These are phyloP conservation scores for Yarrowia alimentaria DNA, from an alignment of 805 yeast genomes.

Conservation along the genomic window DNA sequence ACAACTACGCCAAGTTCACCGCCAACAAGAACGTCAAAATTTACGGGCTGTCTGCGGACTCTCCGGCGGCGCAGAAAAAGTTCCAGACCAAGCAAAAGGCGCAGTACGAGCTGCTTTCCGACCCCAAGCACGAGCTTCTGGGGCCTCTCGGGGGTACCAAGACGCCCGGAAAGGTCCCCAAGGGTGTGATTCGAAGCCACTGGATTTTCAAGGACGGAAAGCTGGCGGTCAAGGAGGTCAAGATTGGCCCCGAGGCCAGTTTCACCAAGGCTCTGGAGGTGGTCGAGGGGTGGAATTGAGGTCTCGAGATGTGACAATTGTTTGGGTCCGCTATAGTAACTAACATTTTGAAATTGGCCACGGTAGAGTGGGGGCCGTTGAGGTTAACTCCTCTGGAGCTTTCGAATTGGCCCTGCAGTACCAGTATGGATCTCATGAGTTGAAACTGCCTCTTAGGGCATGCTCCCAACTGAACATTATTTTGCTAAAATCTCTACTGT, in stretches of 20 bases:
- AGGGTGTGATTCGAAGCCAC: conserved; percentile 83
- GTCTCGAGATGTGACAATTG: no score
- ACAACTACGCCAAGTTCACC: conserved; percentile 55
- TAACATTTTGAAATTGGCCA: no score
- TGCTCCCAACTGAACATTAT: no score
- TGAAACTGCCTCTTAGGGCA: no score
- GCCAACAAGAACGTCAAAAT: conserved; percentile 55
- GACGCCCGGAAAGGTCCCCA: conserved; percentile 46
- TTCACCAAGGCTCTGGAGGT: conserved; percentile 36
- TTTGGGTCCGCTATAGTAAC: no score
- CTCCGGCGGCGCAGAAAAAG: conserved; percentile 71
- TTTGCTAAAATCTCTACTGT: no score
- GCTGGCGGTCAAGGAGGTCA: conserved; percentile 52
- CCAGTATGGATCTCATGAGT: no score
- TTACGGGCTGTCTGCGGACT: conserved; percentile 80
- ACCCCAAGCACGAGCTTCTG: conserved; percentile 68
- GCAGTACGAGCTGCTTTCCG: conserved; percentile 72
- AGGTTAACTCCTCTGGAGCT: no score
- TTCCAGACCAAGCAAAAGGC: conserved; percentile 72
- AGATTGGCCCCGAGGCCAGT: conserved; percentile 47
- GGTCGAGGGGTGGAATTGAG: conserved; percentile 30
- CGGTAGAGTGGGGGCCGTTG: no score
- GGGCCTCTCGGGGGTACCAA: conserved; percentile 81
- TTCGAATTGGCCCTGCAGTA: no score
- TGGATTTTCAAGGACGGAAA: conserved; percentile 84